A percentile compares a stretch with the other conserved stretches of the same genome.
These are phyloP conservation scores for Westerdykella sp. DNA, from an alignment of 2,329 filamentous ascomycete species.

Conservation along the genomic window DNA sequence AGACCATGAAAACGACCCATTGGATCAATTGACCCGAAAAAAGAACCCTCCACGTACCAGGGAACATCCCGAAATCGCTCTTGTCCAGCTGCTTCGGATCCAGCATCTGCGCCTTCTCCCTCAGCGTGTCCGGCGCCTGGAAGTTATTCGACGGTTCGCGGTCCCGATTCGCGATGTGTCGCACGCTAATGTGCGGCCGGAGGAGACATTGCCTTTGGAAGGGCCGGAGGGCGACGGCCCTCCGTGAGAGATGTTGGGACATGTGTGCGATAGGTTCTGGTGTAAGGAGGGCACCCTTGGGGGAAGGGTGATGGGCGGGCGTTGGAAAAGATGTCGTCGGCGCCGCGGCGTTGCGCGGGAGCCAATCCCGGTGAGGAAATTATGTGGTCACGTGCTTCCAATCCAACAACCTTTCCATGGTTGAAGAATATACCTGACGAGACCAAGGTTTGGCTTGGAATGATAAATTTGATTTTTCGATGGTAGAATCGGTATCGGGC, in stretches of 20 bases:
- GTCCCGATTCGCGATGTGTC: too few relatives aligned
- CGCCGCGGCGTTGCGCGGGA: too few relatives aligned
- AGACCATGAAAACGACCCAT: neutral
- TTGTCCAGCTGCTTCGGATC: constrained; percentile 4
- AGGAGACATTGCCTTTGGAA: constrained; percentile 26
- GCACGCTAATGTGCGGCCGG: neutral
- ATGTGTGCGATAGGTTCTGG: constrained; percentile 11
- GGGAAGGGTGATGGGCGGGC: too few relatives aligned
- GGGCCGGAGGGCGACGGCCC: constrained; percentile 10
- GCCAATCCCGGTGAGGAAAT: too few relatives aligned
- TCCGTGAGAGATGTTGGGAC: constrained; percentile 16
- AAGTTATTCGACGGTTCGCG: neutral
- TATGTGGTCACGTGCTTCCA: too few relatives aligned
- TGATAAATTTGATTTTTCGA: too few relatives aligned
- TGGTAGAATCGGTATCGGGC: too few relatives aligned
- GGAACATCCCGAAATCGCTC: constrained; percentile 13
- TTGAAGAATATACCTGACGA: too few relatives aligned
- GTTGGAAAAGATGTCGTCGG: too few relatives aligned
- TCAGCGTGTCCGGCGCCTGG: constrained; percentile 1
- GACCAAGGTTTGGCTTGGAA: too few relatives aligned
- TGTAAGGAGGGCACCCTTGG: neutral
- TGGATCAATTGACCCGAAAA: neutral
- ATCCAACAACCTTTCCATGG: too few relatives aligned
- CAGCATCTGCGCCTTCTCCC: constrained; percentile 1
- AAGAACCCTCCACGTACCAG: constrained; percentile 5